Evolutionary conservation across 139 green algal genomes (phyloP).

Genomic region (Coelastrella sp.): DNA sequence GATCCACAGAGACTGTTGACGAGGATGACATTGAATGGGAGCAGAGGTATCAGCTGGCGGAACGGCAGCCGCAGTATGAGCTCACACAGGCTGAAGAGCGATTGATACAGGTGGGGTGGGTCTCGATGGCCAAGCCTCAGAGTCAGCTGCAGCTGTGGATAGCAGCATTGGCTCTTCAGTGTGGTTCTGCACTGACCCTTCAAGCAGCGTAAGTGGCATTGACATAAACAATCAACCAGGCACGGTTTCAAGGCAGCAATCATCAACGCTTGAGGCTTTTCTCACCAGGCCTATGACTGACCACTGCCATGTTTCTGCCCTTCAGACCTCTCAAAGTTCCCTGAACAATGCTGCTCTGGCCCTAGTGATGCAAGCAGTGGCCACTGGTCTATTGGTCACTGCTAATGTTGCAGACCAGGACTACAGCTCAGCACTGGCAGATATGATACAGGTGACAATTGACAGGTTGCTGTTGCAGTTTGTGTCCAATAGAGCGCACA

Average conservation of each 20-base stretch:
- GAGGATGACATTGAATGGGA: not conserved
- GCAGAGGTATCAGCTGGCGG: slow-evolving; percentile 15
- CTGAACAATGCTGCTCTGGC: slow-evolving; percentile 46
- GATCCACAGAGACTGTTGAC: not conserved
- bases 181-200: no score
- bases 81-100: slow-evolving; percentile 47
- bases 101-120: slow-evolving; percentile 48
- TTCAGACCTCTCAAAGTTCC: slow-evolving; percentile 40
- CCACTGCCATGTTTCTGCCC: not conserved
- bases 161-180: no score
- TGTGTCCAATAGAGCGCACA: not conserved
- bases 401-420: slow-evolving; percentile 35
- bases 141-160: no score
- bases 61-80: slow-evolving; percentile 45
- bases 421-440: slow-evolving; percentile 18
- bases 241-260: no score
- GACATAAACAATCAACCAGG: no score
- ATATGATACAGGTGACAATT: not conserved
- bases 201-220: no score
- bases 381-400: slow-evolving; percentile 42
- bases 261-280: no score
- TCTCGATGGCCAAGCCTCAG: no score
- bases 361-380: slow-evolving; percentile 46
- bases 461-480: not conserved
- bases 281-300: no score